Evolutionary conservation across 306 rosid genomes (phyloP), one percentile per base, ranked within the genome.

Genomic region (Hippophae tibetana): DNA sequence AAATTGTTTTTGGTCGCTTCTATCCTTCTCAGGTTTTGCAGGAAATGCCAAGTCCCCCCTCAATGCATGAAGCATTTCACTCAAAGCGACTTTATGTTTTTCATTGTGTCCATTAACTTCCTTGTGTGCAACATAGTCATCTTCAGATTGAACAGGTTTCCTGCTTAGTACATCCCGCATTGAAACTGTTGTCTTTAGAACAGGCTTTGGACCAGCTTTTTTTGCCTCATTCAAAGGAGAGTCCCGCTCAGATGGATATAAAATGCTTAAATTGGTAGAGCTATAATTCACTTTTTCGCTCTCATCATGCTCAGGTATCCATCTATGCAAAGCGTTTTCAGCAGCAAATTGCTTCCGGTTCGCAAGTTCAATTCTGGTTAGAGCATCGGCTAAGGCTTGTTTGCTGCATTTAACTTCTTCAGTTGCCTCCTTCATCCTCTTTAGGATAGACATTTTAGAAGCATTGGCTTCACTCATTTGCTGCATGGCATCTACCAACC

Each of bases 41-140:
- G 86, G 76, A 55, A 80, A 71, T 42, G 81, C 70, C 61, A 70
- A 71, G 66, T 92, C 87, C 57, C 75, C 86, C 71, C 85, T 88
- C 69, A 88, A 59, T 42, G 92, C 86, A 72, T 63, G 82, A 71
- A 92, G 95, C 99, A 92, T 92, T 63, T 92, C 93, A 65, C 95
- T 86, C 84, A 92, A 51, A 43, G 93, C 96, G 57, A 86, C 99
- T 70, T 81, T 88, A 59, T 74, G 83, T 11, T 74, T 80, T 52
- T 66, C 95, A 7, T 64, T 40, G 4, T 74, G 80, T 27, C 77
- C 64, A 11, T 47, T 79, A 78, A 75, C 72, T 53, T 87, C 92
- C 70, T 62, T 72, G 50, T 75, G 72, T 0, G 64, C 53, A 14
- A 58, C 58, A 47, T 58, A 70, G 3, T 80, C 89, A 4, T 80